Evolutionary conservation across 1,284 basidiomycete species (phyloP).

Genomic region (Austroboletus niveus): DNA sequence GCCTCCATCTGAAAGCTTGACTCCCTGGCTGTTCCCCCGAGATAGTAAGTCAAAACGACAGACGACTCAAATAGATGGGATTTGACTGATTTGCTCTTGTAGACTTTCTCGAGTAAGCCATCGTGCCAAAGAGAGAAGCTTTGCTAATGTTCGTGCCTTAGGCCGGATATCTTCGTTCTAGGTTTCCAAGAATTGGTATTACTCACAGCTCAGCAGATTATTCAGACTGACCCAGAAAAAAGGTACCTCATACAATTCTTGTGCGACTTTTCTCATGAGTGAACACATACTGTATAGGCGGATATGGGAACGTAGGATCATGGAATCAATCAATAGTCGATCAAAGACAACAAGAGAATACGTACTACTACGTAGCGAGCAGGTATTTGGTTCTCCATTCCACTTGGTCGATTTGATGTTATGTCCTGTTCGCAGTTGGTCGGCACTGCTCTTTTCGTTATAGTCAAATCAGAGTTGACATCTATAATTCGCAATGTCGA

Average conservation of each 20-base stretch:
- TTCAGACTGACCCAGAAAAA: constrained; percentile 95
- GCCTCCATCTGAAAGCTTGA: constrained; percentile 78
- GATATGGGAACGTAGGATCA: constrained; percentile 83
- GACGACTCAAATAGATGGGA: neutral
- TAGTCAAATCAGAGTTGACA: constrained; percentile 78
- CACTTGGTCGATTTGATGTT: neutral
- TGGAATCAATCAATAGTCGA: constrained; percentile 74
- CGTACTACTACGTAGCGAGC: constrained; percentile 87
- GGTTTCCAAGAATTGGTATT: constrained; percentile 99
- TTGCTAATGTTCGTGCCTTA: constrained; percentile 31
- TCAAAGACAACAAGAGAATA: constrained; percentile 73
- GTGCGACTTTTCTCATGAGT: neutral
- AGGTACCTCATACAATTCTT: constrained; percentile 43
- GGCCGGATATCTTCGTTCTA: constrained; percentile 88
- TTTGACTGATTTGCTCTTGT: constrained; percentile 11
- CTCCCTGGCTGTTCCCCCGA: constrained; percentile 89
- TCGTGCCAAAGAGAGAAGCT: neutral
- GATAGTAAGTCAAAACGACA: constrained; percentile 50
- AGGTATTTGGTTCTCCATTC: constrained; percentile 45
- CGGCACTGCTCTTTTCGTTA: constrained; percentile 87
- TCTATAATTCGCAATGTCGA: constrained; percentile 88
- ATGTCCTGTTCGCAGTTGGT: constrained; percentile 64
- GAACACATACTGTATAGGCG: constrained; percentile 46
- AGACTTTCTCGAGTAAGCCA: constrained; percentile 61
- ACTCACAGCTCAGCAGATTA: constrained; percentile 93